Percentiles rank a stretch among this genome's conserved stretches.
Evolutionary conservation across 495 filamentous ascomycete genomes (phyloP).

Genomic region (Mytilinidion resinicola): DNA sequence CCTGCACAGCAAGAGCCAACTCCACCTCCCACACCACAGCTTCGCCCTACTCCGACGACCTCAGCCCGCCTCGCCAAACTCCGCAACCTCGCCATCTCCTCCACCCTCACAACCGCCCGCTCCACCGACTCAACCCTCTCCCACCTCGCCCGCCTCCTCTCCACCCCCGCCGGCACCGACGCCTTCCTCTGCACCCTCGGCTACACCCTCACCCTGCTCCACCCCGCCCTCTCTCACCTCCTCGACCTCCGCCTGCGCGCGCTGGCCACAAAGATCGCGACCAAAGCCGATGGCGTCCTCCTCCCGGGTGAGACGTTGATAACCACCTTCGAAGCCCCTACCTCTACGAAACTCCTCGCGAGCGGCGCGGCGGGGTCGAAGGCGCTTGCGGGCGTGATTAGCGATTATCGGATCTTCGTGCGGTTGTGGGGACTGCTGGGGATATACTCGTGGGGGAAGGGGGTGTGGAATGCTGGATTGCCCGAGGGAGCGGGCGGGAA

Average conservation of each 20-base stretch:
- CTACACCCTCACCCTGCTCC: conserved; percentile 29
- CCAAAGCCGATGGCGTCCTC: conserved; percentile 23
- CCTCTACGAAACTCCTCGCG: conserved; percentile 24
- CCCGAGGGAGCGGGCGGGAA: conserved; percentile 29
- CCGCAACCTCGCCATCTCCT: conserved; percentile 2
- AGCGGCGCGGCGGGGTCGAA: conserved; percentile 29
- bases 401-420: conserved; percentile 63
- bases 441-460: conserved; percentile 63
- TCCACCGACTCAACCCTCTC: conserved; percentile 21
- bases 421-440: conserved; percentile 73
- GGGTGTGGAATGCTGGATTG: conserved; percentile 13
- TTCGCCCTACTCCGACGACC: neutral
- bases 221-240: conserved; percentile 11
- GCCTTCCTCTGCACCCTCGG: conserved; percentile 25
- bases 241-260: conserved; percentile 17
- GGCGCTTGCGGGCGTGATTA: conserved; percentile 48
- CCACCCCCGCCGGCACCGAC: conserved; percentile 26
- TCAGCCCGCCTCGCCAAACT: neutral
- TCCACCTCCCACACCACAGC: neutral
- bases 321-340: conserved; percentile 38
- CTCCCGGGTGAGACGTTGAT: conserved; percentile 39
- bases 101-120: neutral
- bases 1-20: neutral
- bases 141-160: conserved; percentile 29
- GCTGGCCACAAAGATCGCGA: conserved; percentile 15